Conservation (phyloP, 305 asterid species). For the Lippia alba region DNA sequence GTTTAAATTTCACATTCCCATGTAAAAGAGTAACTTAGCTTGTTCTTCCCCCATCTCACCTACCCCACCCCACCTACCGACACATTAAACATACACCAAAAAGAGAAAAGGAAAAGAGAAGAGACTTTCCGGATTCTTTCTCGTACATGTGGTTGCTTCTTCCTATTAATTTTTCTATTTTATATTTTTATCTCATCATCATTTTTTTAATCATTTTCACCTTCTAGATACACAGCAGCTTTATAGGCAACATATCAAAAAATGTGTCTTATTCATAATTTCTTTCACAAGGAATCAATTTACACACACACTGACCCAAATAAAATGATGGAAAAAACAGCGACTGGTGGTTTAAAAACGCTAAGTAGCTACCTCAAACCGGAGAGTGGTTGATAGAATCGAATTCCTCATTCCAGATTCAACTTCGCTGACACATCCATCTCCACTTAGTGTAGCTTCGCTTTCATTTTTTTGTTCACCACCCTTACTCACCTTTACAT, state of each 20-base stretch:
- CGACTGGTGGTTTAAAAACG: slow-evolving; percentile 20
- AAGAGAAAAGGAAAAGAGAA: background rate
- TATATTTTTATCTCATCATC: slow-evolving; percentile 1
- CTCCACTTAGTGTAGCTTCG: slow-evolving; percentile 35
- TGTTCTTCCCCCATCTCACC: too few species aligned
- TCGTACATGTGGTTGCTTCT: background rate
- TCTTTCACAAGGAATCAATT: slow-evolving; percentile 18
- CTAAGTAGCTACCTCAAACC: slow-evolving; percentile 74
- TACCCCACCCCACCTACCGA: too few species aligned
- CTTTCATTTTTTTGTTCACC: slow-evolving; percentile 38
- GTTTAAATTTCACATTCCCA: background rate
- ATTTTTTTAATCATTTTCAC: too few species aligned
- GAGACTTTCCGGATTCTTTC: background rate
- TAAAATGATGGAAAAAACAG: slow-evolving; percentile 1
- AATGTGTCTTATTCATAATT: background rate
- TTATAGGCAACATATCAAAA: too few species aligned
- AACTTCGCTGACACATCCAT: slow-evolving; percentile 41
- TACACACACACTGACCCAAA: slow-evolving; percentile 1
- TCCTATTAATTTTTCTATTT: slow-evolving; percentile 7
- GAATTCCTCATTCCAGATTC: slow-evolving; percentile 42
- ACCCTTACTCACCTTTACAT: slow-evolving; percentile 32
- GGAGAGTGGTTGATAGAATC: slow-evolving; percentile 56
- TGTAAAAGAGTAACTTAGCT: slow-evolving; percentile 13
- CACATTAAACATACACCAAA: too few species aligned
- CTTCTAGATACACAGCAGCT: too few species aligned